Base-by-base conservation (phyloP, 352 stramenopile genomes). In the Pythium rhizo-oryzae region DNA sequence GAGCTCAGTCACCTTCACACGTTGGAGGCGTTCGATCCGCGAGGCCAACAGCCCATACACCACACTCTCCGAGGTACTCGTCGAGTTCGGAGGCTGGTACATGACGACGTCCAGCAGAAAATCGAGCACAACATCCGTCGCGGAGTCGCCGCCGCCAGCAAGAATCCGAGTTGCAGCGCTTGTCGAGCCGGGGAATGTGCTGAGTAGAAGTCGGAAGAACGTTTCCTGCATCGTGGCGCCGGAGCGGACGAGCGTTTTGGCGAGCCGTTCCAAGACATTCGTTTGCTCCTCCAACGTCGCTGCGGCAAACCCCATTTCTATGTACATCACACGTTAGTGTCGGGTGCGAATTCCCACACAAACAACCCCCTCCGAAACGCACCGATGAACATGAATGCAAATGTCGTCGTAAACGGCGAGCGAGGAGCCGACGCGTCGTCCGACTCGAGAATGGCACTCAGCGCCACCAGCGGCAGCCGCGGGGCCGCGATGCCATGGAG, bases 341-440 rank as follows among this genome's bases (percentile, higher is more conserved):
- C 25, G 1, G 37, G 35, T 35, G 8, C 28, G 18, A 15, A 23
- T 33, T 1, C 19, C 7, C 15, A 8, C 21, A 43, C 37, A 24
- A n/a, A n/a, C n/a, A 19, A 39, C 23, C 15, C 24, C 12, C 41
- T 2, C 5, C 46, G 7, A 47, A 47, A 68, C 70, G 39, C 41
- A 92, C 84, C 85, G 28, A 95, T 81, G 58, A 95, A 95, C 44
- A 93, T 71, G 24, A 91, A 77, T 4, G 84, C 76, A 67, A 95
- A 79, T 59, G 88, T 92, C 64, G 80, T 77, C 24, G 87, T 75
- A 25, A 90, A 91, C 8, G 79, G 74, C 2, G 79, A 75, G 9
- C 73, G 43, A 19, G 69, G 15, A 3, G 21, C 4, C 5, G 46
- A 70, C 21, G 35, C 16, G 18, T 25, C 21, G 6, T 54, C 59